These are phyloP conservation scores for Pythium chondricola DNA, from an alignment of 352 stramenopile species.

Conservation along the genomic window DNA sequence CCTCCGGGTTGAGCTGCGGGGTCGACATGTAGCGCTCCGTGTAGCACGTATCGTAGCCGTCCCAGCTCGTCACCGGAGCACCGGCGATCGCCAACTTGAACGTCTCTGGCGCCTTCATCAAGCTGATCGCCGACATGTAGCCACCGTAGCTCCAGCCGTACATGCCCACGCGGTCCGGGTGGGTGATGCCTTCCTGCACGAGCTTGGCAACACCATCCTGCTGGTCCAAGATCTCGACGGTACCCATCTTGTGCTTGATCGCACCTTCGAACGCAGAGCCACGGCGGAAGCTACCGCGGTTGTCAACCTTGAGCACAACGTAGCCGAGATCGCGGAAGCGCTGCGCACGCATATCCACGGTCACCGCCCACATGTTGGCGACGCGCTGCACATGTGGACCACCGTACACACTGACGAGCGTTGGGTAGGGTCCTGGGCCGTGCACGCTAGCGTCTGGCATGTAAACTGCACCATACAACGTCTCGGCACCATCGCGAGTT, in stretches of 20 bases:
- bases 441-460: slow-evolving; percentile 78
- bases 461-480: slow-evolving; percentile 92
- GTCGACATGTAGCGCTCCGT: slow-evolving; percentile 97
- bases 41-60: slow-evolving; percentile 99
- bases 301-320: slow-evolving; percentile 95
- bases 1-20: slow-evolving; percentile 88
- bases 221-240: slow-evolving; percentile 86
- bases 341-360: slow-evolving; percentile 92
- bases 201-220: slow-evolving; percentile 77
- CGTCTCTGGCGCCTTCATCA: slow-evolving; percentile 93
- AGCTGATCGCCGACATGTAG: slow-evolving; percentile 95
- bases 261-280: slow-evolving; percentile 91
- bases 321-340: slow-evolving; percentile 91
- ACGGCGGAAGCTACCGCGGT: slow-evolving; percentile 90
- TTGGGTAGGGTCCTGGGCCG: slow-evolving; percentile 90
- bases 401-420: slow-evolving; percentile 95
- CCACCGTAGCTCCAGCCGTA: slow-evolving; percentile 98
- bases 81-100: slow-evolving; percentile 95
- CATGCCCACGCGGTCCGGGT: slow-evolving; percentile 88
- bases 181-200: slow-evolving; percentile 80
- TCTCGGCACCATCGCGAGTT: slow-evolving; percentile 81
- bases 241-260: slow-evolving; percentile 92
- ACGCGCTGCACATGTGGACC: slow-evolving; percentile 96
- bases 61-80: slow-evolving; percentile 96
- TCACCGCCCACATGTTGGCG: slow-evolving; percentile 87